These are phyloP conservation scores for Ciborinia camelliae DNA, from an alignment of 2,329 filamentous ascomycete species.

Conservation along the genomic window DNA sequence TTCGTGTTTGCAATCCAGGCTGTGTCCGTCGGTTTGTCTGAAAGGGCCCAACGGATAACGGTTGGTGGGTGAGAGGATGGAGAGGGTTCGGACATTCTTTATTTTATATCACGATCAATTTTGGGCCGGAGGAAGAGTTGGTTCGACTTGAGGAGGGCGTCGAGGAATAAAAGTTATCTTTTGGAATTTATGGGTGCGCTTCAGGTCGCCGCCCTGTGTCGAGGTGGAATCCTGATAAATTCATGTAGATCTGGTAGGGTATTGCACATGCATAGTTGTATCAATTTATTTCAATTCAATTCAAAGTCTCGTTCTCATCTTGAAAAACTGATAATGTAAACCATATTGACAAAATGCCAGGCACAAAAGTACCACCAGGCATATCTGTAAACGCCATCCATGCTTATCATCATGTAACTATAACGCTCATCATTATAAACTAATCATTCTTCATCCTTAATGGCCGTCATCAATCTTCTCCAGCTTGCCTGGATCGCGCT, in stretches of 20 bases:
- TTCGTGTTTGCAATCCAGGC: constrained; percentile 8
- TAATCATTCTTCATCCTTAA: constrained; percentile 44
- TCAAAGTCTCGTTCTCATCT: not conserved
- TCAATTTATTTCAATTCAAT: not conserved
- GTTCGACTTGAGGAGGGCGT: not conserved
- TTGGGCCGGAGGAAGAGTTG: not conserved
- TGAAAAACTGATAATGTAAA: too few relatives aligned
- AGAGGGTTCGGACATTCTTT: constrained; percentile 53
- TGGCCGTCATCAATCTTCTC: constrained; percentile 86
- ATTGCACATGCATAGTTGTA: not conserved
- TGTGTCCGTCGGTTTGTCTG: constrained; percentile 31
- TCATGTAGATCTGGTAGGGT: not conserved
- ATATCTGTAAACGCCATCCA: constrained; percentile 28
- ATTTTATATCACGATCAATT: not conserved
- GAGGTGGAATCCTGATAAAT: not conserved
- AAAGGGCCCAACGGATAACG: constrained; percentile 28
- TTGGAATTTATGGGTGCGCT: not conserved
- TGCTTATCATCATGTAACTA: constrained; percentile 15
- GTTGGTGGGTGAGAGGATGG: constrained; percentile 35
- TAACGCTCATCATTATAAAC: constrained; percentile 16
- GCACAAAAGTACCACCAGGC: constrained; percentile 13
- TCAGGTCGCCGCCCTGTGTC: not conserved
- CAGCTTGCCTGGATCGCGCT: constrained; percentile 88
- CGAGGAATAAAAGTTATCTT: not conserved
- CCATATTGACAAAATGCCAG: constrained; percentile 6